Percentiles rank a stretch among this genome's conserved stretches.
phyloP scores from a whole-genome alignment of 352 stramenopile genomes.

The Phytopythium litorale region DNA sequence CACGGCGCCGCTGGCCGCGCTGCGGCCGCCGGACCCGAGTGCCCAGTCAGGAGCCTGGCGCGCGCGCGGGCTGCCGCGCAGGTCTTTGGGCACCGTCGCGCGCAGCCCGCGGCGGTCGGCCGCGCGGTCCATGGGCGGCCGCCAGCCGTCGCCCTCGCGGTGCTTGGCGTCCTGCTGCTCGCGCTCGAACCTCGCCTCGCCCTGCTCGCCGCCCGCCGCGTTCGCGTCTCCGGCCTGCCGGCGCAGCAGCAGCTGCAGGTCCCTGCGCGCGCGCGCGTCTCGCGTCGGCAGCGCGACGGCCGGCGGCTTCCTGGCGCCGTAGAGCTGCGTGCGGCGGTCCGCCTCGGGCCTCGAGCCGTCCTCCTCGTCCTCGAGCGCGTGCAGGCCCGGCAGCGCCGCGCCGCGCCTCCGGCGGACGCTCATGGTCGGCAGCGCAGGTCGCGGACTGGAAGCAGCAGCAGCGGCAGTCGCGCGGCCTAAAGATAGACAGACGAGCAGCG shows the following conservation, averaged over 20 bases:
- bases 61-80: constrained; percentile 12
- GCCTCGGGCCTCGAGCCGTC: constrained; percentile 17
- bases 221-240: constrained; percentile 4
- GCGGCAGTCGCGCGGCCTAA: too few species aligned
- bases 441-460: too few species aligned
- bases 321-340: constrained; percentile 36
- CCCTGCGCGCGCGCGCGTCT: constrained; percentile 40
- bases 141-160: constrained; percentile 34
- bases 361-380: constrained; percentile 7
- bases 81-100: constrained; percentile 42
- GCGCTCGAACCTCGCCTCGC: constrained; percentile 25
- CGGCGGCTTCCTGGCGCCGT: constrained; percentile 26
- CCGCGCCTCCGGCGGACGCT: neutral
- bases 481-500: too few species aligned
- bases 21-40: neutral
- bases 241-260: constrained; percentile 33
- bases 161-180: constrained; percentile 54
- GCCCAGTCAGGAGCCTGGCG: constrained; percentile 11
- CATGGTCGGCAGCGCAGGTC: neutral
- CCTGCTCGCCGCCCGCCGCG: neutral
- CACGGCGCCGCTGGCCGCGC: constrained; percentile 2
- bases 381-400: too few species aligned
- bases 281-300: constrained; percentile 23
- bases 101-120: constrained; percentile 38
- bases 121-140: constrained; percentile 47